phyloP scores from a whole-genome alignment of 2,329 filamentous ascomycete genomes.

The Pseudonectria buxi region DNA sequence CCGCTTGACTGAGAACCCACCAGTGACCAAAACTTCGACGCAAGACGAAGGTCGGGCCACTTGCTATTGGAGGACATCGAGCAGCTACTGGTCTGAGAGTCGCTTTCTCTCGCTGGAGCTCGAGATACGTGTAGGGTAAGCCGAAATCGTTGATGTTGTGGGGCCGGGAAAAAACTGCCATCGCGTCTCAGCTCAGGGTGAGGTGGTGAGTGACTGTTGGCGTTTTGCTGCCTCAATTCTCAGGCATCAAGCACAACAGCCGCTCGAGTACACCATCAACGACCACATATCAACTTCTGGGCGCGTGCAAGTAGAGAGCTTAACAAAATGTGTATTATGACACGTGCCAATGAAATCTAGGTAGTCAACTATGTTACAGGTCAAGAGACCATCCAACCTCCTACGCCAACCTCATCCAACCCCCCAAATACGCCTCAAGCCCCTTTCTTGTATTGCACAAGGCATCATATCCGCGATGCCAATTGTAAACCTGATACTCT shows the following conservation, averaged over 20 bases:
- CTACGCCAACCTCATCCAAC: conserved; percentile 1
- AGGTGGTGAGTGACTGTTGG: conserved; percentile 2
- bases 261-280: too few relatives aligned
- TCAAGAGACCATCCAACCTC: conserved; percentile 5
- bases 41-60: conserved; percentile 29
- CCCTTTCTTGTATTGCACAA: too few relatives aligned
- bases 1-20: conserved; percentile 23
- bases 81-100: conserved; percentile 12
- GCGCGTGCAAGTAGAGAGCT: too few relatives aligned
- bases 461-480: too few relatives aligned
- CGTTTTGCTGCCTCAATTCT: conserved; percentile 10
- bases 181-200: conserved; percentile 12
- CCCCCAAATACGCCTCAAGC: too few relatives aligned
- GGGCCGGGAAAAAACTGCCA: conserved; percentile 22
- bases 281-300: too few relatives aligned
- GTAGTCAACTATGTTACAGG: conserved; percentile 15
- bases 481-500: too few relatives aligned
- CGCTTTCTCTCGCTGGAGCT: conserved; percentile 9
- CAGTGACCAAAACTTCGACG: conserved; percentile 24
- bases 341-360: conserved; percentile 18
- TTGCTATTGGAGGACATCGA: conserved; percentile 25
- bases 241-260: conserved; percentile 11
- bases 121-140: conserved; percentile 20
- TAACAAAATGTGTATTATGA: conserved; percentile 1
- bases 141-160: conserved; percentile 17